These are phyloP conservation scores for Plenodomus tracheiphilus DNA, from an alignment of 2,329 filamentous ascomycete genomes.

Conservation along the genomic window DNA sequence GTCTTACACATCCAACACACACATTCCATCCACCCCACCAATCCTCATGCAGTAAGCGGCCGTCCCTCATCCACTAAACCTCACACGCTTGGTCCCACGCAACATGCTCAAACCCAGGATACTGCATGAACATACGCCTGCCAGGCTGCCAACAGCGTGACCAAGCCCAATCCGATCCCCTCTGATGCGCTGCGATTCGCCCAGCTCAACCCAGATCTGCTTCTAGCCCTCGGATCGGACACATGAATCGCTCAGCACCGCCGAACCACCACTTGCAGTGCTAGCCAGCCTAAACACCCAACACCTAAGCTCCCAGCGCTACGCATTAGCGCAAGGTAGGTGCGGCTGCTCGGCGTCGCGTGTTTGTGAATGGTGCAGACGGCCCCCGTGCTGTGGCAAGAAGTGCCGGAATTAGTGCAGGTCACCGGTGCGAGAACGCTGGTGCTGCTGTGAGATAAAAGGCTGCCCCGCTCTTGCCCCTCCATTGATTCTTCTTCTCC, in stretches of 20 bases:
- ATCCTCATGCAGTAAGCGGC: constrained; percentile 4
- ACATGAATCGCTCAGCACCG: constrained; percentile 9
- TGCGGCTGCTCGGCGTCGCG: constrained; percentile 23
- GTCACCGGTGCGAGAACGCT: constrained; percentile 3
- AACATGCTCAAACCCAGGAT: constrained; percentile 29
- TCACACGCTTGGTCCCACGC: constrained; percentile 18
- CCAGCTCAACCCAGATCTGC: constrained; percentile 8
- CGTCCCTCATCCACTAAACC: not conserved
- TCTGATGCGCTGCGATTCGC: constrained; percentile 9
- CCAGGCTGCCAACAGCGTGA: not conserved
- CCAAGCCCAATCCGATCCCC: not conserved
- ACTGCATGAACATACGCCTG: constrained; percentile 2
- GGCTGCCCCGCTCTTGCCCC: constrained; percentile 17
- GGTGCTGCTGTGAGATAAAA: constrained; percentile 14
- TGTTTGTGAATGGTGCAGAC: not conserved
- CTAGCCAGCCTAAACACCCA: constrained; percentile 8
- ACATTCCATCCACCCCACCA: constrained; percentile 2
- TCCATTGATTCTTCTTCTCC: constrained; percentile 6
- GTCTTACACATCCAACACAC: not conserved
- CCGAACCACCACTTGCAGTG: not conserved
- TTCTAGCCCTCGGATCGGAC: not conserved
- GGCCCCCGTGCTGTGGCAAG: not conserved
- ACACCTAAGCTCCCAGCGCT: constrained; percentile 1
- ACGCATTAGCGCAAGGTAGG: constrained; percentile 5
- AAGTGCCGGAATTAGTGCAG: constrained; percentile 12